Conservation (phyloP, 352 stramenopile genomes). For the Phytophthora multivora region DNA sequence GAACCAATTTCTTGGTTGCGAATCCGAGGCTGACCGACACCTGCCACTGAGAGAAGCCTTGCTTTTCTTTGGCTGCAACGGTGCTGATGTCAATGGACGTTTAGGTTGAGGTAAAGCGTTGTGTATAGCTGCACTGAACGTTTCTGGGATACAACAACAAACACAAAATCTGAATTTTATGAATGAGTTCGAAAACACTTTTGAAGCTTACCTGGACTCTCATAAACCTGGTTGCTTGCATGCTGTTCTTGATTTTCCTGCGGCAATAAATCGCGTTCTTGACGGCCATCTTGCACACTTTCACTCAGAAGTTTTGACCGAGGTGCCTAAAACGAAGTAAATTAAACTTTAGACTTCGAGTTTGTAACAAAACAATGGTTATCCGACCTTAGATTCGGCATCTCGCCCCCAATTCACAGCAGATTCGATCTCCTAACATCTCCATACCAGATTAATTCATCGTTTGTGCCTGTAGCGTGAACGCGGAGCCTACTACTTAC, state of each 20-base stretch:
- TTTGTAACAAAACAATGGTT: too few species aligned
- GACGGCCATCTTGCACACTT: slow-evolving; percentile 1
- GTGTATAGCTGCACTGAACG: slow-evolving; percentile 16
- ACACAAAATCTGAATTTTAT: background rate
- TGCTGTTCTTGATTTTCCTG: slow-evolving; percentile 1
- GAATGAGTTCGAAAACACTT: background rate
- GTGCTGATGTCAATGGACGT: slow-evolving; percentile 19
- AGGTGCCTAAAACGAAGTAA: slow-evolving; percentile 1
- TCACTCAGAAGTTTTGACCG: slow-evolving; percentile 17
- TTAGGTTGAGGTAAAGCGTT: slow-evolving; percentile 28
- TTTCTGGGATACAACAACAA: background rate
- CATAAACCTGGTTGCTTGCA: slow-evolving; percentile 11
- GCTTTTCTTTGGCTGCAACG: slow-evolving; percentile 16
- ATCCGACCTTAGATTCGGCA: background rate
- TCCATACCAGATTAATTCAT: background rate
- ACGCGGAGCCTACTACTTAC: slow-evolving; percentile 10
- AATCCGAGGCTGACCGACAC: slow-evolving; percentile 20
- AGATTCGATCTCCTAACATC: slow-evolving; percentile 30
- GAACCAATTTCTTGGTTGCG: slow-evolving; percentile 34
- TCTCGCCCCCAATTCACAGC: slow-evolving; percentile 21
- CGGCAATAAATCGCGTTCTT: slow-evolving; percentile 1
- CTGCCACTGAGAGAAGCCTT: slow-evolving; percentile 15
- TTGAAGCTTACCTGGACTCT: slow-evolving; percentile 13
- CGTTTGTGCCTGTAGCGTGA: background rate
- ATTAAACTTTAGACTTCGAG: too few species aligned